Evolutionary conservation across 2,329 filamentous ascomycete genomes (phyloP).

Genomic region (Neonectria hederae): DNA sequence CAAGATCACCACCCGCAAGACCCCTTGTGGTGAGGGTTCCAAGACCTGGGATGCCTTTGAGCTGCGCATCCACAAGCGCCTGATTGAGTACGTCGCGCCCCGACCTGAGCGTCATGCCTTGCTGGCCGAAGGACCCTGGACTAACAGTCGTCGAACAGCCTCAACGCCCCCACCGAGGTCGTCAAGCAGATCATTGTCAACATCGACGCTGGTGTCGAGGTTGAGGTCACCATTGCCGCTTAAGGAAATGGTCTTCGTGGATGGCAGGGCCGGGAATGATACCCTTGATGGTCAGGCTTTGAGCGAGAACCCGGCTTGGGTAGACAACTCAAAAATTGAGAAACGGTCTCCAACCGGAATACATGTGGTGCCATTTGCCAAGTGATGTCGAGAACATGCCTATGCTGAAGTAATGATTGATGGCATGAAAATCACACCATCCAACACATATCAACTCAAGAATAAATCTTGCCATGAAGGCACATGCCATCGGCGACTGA

Average conservation of each 20-base stretch:
- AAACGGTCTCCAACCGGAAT: constrained; percentile 19
- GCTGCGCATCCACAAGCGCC: constrained; percentile 99
- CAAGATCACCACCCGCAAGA: constrained; percentile 98
- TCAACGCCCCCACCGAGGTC: constrained; percentile 97
- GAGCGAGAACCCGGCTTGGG: constrained; percentile 24
- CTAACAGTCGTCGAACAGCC: constrained; percentile 56
- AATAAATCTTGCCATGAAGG: background rate
- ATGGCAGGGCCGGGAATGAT: constrained; percentile 23
- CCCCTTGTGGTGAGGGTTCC: constrained; percentile 98
- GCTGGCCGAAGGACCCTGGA: background rate
- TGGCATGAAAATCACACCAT: background rate
- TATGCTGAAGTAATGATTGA: background rate
- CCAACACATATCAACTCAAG: background rate
- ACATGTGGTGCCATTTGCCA: background rate
- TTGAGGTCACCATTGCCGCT: constrained; percentile 91
- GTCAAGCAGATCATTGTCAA: constrained; percentile 98
- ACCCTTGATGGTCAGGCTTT: constrained; percentile 18
- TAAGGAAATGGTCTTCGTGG: constrained; percentile 31
- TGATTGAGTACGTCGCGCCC: constrained; percentile 80
- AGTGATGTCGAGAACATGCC: background rate
- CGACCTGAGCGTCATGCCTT: background rate
- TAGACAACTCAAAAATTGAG: constrained; percentile 28
- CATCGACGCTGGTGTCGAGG: constrained; percentile 93
- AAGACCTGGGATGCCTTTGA: constrained; percentile 99
- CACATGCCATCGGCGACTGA: background rate